These are phyloP conservation scores for Biscutella auriculata DNA, from an alignment of 441 rosid species.

Conservation along the genomic window DNA sequence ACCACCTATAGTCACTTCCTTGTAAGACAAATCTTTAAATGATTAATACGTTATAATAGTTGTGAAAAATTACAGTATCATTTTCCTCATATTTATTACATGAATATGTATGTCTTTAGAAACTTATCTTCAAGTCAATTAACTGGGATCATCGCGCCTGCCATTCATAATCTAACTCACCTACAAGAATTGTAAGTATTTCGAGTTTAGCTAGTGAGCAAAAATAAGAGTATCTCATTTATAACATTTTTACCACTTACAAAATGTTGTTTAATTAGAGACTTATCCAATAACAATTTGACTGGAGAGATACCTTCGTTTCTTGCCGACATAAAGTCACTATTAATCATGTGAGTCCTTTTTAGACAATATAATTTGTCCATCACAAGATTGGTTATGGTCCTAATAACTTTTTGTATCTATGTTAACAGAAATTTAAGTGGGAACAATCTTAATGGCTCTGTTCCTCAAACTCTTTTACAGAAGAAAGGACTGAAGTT, in stretches of 20 bases:
- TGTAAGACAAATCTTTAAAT: constrained; percentile 30
- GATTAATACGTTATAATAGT: no score
- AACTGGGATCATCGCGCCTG: constrained; percentile 22
- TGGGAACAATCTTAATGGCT: constrained; percentile 35
- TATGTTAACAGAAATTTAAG: constrained; percentile 33
- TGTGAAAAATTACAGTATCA: no score
- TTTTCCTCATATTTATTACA: no score
- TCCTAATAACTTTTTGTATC: no score
- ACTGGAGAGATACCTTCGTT: constrained; percentile 31
- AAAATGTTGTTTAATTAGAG: constrained; percentile 25
- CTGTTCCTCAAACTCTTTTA: constrained; percentile 25
- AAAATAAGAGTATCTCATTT: no score
- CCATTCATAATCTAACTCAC: constrained; percentile 22
- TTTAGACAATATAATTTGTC: no score
- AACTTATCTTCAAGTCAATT: constrained; percentile 26
- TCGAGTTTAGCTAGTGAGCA: no score
- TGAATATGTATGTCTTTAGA: constrained; percentile 4
- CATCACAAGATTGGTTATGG: no score
- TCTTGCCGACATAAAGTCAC: constrained; percentile 26
- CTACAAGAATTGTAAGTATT: constrained; percentile 24
- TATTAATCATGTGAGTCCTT: constrained; percentile 28
- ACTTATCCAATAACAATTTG: constrained; percentile 34
- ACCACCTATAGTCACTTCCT: constrained; percentile 24
- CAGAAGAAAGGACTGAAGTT: constrained; percentile 22
- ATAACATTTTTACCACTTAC: no score